phyloP scores from a whole-genome alignment of 2,329 filamentous ascomycete species.

The Hypomyces rosellus region DNA sequence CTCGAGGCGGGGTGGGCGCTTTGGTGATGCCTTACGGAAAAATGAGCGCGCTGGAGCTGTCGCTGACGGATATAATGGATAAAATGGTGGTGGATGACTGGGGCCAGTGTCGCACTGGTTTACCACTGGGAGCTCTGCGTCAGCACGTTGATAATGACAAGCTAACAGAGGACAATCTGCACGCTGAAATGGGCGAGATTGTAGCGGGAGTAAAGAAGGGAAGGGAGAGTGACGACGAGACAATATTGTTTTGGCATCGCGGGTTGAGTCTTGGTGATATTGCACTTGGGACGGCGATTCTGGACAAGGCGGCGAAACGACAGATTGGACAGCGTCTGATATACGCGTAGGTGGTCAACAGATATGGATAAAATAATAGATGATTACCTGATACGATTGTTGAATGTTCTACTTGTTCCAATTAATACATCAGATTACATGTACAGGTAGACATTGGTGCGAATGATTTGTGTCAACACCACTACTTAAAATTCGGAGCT shows the following conservation, averaged over 20 bases:
- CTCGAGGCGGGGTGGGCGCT: constrained; percentile 8
- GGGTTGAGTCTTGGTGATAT: constrained; percentile 10
- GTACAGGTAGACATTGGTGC: no score
- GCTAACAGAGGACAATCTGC: constrained; percentile 8
- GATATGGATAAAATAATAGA: neutral
- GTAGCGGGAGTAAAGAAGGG: constrained; percentile 9
- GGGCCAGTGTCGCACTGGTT: constrained; percentile 11
- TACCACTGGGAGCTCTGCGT: constrained; percentile 9
- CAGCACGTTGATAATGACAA: constrained; percentile 12
- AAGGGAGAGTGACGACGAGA: constrained; percentile 10
- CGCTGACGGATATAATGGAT: constrained; percentile 10
- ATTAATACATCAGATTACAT: no score
- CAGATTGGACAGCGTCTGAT: constrained; percentile 8
- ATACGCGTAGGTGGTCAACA: constrained; percentile 4
- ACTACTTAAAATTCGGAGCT: constrained; percentile 5
- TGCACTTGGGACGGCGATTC: constrained; percentile 8
- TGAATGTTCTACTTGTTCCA: no score
- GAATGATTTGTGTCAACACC: neutral
- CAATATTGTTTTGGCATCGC: constrained; percentile 12
- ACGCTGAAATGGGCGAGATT: constrained; percentile 10
- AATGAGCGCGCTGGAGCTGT: constrained; percentile 9
- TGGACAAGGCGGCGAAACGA: constrained; percentile 8
- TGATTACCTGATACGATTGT: no score
- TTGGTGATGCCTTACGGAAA: constrained; percentile 11
- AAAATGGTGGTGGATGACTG: constrained; percentile 11